Percentiles rank a stretch among this genome's conserved stretches.
Evolutionary conservation across 768 basidiomycete genomes (phyloP).

Genomic region (Tephrocybe sp.): DNA sequence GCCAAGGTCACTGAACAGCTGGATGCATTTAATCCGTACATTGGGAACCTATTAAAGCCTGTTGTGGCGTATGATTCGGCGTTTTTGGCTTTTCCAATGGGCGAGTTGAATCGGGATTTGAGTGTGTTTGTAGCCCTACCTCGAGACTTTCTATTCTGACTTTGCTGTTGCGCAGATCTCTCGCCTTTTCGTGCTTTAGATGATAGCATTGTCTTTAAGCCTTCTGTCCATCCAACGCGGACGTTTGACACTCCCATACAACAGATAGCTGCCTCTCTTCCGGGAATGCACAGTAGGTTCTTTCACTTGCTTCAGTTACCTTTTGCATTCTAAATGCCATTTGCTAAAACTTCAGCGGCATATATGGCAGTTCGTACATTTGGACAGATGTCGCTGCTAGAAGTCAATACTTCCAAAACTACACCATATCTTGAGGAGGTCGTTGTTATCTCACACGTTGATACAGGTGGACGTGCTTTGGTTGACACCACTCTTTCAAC

Average conservation of each 20-base stretch:
- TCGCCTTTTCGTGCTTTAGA: conserved; percentile 27
- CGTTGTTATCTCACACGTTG: conserved; percentile 35
- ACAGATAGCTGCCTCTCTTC: conserved; percentile 46
- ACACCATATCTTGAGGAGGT: conserved; percentile 27
- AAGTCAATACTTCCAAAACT: conserved; percentile 19
- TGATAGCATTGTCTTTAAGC: conserved; percentile 31
- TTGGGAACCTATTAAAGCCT: conserved; percentile 51
- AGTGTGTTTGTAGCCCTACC: conserved; percentile 41
- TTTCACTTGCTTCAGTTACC: neutral
- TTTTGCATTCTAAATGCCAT: neutral
- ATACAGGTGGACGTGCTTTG: conserved; percentile 36
- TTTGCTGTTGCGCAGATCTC: conserved; percentile 9
- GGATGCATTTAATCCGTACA: conserved; percentile 51
- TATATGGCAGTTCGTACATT: conserved; percentile 46
- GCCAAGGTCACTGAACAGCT: conserved; percentile 30
- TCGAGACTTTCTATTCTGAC: neutral
- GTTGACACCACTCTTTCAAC: conserved; percentile 46
- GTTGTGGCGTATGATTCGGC: conserved; percentile 28
- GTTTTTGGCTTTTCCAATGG: conserved; percentile 60
- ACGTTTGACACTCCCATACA: conserved; percentile 67
- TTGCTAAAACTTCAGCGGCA: conserved; percentile 17
- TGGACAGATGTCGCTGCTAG: conserved; percentile 38
- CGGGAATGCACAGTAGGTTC: conserved; percentile 7
- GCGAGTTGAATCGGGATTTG: conserved; percentile 53
- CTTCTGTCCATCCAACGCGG: conserved; percentile 37